Base-by-base conservation (phyloP, 768 basidiomycete genomes). In the Scleroderma bovista region DNA sequence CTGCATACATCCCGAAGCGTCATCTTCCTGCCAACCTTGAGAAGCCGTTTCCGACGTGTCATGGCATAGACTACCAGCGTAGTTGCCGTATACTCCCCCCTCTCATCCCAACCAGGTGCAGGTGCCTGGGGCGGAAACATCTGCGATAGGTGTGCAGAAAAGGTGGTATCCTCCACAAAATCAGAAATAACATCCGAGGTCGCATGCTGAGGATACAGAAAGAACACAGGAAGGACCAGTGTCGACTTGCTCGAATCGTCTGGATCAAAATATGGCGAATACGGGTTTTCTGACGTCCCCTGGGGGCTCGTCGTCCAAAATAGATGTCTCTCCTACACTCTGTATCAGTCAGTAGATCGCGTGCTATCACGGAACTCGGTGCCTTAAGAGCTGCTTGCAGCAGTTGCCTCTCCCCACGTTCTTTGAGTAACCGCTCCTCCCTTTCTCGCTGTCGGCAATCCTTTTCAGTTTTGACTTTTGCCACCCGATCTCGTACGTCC, bases 21-120 rank as follows among this genome's bases (percentile, higher is more conserved):
- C 81, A 95, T 85, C 64, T 88, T 92, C 70, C 85, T 89, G 13
- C 94, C 95, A 5, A 95, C 81, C 69, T 94, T 99, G 51, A 99
- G 71, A 41, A 98, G 67, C 34, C 91, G 77, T 60, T 79, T 86
- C 51, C 77, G 68, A 52, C 72, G 71, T 11, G 94, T 97, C 61
- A 84, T 84, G 31, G 88, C 89, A 68, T 96, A 98, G 6, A 96
- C 74, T 2, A 83, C 80, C 15, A 97, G 71, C 46, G 80, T 76
- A 1, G 72, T 77, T 17, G 74, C 72, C 2, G 69, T 62, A 58
- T 94, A 97, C 66, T 91, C 80, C 5, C 74, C 72, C 33, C 74
- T 77, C 45, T 59, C 59, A 60, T 97, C 94, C 93, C 93, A 96
- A 8, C 77, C 71, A 1, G 89, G 87, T 17, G 76, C 69, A 13